Evolutionary conservation across 257 asterid genomes (phyloP), one percentile per base, ranked within the genome.

Genomic region (Fraxinus quadrangulata): DNA sequence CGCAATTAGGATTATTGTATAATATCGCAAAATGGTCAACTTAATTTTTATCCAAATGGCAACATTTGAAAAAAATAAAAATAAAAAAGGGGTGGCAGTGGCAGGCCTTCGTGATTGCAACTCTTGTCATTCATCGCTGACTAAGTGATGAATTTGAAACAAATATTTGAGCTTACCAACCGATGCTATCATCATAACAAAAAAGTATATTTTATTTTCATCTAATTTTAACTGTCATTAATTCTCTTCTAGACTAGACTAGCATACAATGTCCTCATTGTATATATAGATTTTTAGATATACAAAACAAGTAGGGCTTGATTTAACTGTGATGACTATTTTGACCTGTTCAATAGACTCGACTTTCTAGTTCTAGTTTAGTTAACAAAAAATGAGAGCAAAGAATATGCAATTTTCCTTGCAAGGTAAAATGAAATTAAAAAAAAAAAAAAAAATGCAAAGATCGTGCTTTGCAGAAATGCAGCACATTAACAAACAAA

Each of bases 91-190:
- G 71, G 51, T 10, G 70, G 40, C 34, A 16, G 45, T 16, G 82
- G 92, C 92, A 79, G 91, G 92, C 89, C 81, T 79, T 82, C 84
- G 83, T 87, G 88, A 75, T 73, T 72, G 81, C 88, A 77, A 82
- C 88, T 83, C 72, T 73, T 36, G 81, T 61, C 42, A 63, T 13
- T 40, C 42, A 69, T 75, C 66, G 83, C 79, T 89, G 90, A 87
- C 92, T 79, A 70, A 76, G 6, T 70, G 77, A 39, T 8, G 75
- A 78, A 67, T 24, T 61, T 21, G 5, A 36, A 39, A 21, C 54
- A 71, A 68, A 24, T 72, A 28, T 23, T 59, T 67, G 6, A 73
- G 19, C 51, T 70, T 67, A 66, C 75, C 82, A 9, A 77, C 82
- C 66, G 63, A 69, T 63, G 75, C 74, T 76, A 59, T 59, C 31